Evolutionary conservation across 192 early-diverging fungal genomes (phyloP), one percentile per base, ranked within the genome.

Genomic region (Rhizophlyctis rosea): DNA sequence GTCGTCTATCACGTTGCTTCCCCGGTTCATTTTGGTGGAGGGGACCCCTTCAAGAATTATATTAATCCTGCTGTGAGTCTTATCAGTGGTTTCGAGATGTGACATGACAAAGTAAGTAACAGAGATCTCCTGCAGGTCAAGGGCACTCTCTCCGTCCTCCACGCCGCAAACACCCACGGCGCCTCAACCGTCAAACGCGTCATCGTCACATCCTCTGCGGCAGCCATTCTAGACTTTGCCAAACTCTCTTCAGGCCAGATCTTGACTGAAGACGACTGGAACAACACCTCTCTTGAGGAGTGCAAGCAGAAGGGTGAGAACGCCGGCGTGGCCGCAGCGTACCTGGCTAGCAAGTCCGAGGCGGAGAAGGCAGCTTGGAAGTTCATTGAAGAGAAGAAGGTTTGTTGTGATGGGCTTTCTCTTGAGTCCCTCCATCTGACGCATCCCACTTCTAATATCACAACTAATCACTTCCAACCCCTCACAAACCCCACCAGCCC

Each of bases 51-150:
- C 25, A 59, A 49, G 23, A 73, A 78, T 35, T 18, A 70, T 25
- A 68, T 81, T 21, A 59, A 75, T 23, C 79, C 79, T 7, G 79
- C 79, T 13, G 64, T n/a, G n/a, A n/a, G n/a, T n/a, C n/a, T n/a
- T n/a, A n/a, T n/a, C n/a, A n/a, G n/a, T n/a, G n/a, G n/a, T n/a
- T n/a, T n/a, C n/a, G n/a, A n/a, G n/a, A n/a, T n/a, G n/a, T n/a
- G n/a, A n/a, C n/a, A n/a, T n/a, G n/a, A n/a, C n/a, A n/a, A n/a
- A n/a, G n/a, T n/a, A n/a, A n/a, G n/a, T n/a, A n/a, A n/a, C n/a
- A n/a, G n/a, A n/a, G n/a, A n/a, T n/a, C n/a, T n/a, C n/a, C n/a
- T n/a, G n/a, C n/a, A n/a, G n/a, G n/a, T 80, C 9, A 18, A 71
- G 3, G 79, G 79, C 21, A 81, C 79, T 3, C 28, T 75, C 11